Evolutionary conservation across 2,329 filamentous ascomycete genomes (phyloP).

Genomic region (Furcasterigmium sp.): DNA sequence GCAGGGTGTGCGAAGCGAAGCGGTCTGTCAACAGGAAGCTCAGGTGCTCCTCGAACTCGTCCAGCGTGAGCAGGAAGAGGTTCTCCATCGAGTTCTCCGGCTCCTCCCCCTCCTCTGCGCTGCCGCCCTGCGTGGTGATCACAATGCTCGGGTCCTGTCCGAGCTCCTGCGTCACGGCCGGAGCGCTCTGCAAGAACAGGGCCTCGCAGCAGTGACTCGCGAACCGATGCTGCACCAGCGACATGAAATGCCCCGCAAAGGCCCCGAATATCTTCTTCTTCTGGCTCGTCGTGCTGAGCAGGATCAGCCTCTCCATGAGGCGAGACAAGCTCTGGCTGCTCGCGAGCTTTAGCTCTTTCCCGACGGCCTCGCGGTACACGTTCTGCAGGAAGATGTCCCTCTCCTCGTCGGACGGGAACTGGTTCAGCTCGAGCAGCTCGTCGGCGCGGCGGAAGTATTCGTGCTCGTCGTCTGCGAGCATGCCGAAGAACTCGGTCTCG

Average conservation of each 20-base stretch:
- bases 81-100: constrained; percentile 69
- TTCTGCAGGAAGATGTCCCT: constrained; percentile 68
- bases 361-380: constrained; percentile 79
- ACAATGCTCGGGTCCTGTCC: constrained; percentile 27
- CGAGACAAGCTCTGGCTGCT: constrained; percentile 94
- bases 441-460: constrained; percentile 92
- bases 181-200: constrained; percentile 78
- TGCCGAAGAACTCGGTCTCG: constrained; percentile 81
- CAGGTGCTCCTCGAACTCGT: constrained; percentile 83
- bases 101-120: constrained; percentile 37
- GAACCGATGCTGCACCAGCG: constrained; percentile 90
- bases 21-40: constrained; percentile 78
- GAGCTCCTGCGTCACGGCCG: constrained; percentile 71
- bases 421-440: constrained; percentile 83
- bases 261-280: constrained; percentile 83
- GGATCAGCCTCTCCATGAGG: constrained; percentile 85
- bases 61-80: constrained; percentile 74
- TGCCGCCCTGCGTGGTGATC: constrained; percentile 35
- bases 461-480: constrained; percentile 88
- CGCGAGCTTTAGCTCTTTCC: constrained; percentile 93
- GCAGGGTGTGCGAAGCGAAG: constrained; percentile 87
- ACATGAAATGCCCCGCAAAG: constrained; percentile 81
- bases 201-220: constrained; percentile 97
- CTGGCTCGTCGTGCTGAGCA: constrained; percentile 71
- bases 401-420: constrained; percentile 75